Percentiles rank a stretch among this genome's conserved stretches.
Evolutionary conservation across 1,139 yeast species (phyloP).

Genomic region (Suhomyces yuchorum): DNA sequence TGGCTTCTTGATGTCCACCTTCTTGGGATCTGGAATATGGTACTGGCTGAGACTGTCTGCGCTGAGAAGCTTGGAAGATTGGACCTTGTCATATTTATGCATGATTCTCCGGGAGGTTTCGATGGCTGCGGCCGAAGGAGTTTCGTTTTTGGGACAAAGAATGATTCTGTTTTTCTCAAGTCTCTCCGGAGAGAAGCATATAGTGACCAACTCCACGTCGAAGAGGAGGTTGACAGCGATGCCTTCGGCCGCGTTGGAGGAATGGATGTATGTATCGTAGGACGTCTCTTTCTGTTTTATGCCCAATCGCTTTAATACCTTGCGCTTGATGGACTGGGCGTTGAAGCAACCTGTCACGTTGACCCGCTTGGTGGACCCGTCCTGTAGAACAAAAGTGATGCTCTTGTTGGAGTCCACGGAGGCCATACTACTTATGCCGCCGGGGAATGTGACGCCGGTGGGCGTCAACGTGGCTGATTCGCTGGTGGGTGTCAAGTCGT

Average conservation of each 20-base stretch:
- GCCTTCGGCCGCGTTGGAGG: slow-evolving; percentile 7
- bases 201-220: slow-evolving; percentile 80
- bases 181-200: slow-evolving; percentile 75
- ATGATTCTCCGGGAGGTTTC: slow-evolving; percentile 56
- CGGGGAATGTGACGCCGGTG: slow-evolving; percentile 14
- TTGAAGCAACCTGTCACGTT: slow-evolving; percentile 80
- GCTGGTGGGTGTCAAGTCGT: slow-evolving; percentile 14
- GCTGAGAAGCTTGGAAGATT: slow-evolving; percentile 17
- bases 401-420: slow-evolving; percentile 42
- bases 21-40: slow-evolving; percentile 28
- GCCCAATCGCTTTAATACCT: slow-evolving; percentile 65
- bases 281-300: slow-evolving; percentile 39
- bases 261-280: slow-evolving; percentile 48
- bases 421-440: slow-evolving; percentile 14
- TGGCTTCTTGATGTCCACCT: slow-evolving; percentile 16
- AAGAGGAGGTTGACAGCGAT: slow-evolving; percentile 51
- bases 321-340: slow-evolving; percentile 75
- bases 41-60: slow-evolving; percentile 25
- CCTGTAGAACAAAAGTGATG: slow-evolving; percentile 70
- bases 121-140: slow-evolving; percentile 70
- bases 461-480: slow-evolving; percentile 21
- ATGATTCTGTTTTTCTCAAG: slow-evolving; percentile 73
- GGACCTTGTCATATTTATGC: slow-evolving; percentile 37
- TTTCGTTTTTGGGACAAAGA: slow-evolving; percentile 62
- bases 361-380: slow-evolving; percentile 73